Conservation (phyloP, 148 eudicot species). For the Arbutus unedo region DNA sequence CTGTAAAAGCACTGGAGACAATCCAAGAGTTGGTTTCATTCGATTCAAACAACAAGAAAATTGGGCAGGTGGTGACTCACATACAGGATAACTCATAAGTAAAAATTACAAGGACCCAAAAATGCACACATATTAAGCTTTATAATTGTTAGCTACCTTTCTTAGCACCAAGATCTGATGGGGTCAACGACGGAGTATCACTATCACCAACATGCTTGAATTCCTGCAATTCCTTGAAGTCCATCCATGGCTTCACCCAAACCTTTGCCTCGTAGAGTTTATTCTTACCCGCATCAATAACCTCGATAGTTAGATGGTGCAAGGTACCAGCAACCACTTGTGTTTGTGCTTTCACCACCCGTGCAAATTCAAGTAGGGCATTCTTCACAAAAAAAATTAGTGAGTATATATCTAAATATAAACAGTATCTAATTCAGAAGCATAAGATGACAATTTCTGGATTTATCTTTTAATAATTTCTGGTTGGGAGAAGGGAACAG, state of each 20-base stretch:
- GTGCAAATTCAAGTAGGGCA: constrained; percentile 71
- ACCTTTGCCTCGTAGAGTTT: constrained; percentile 82
- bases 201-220: constrained; percentile 70
- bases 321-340: constrained; percentile 76
- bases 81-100: not conserved
- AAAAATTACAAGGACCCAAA: not conserved
- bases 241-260: constrained; percentile 96
- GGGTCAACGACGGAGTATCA: constrained; percentile 50
- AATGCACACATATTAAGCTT: not conserved
- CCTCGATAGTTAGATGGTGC: constrained; percentile 89
- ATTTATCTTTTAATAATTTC: not conserved
- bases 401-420: not conserved
- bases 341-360: constrained; percentile 76
- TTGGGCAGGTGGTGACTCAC: not conserved
- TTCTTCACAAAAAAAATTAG: constrained; percentile 39
- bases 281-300: constrained; percentile 66
- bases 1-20: not conserved
- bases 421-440: not conserved
- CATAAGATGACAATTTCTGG: not conserved
- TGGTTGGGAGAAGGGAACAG: not conserved
- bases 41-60: not conserved
- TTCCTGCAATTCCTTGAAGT: constrained; percentile 84
- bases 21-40: not conserved
- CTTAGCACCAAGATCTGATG: constrained; percentile 72
- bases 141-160: constrained; percentile 37